Percentiles rank a stretch among this genome's conserved stretches.
Evolutionary conservation across 345 rosid genomes (phyloP).

Genomic region (Eutrema heterophyllum): DNA sequence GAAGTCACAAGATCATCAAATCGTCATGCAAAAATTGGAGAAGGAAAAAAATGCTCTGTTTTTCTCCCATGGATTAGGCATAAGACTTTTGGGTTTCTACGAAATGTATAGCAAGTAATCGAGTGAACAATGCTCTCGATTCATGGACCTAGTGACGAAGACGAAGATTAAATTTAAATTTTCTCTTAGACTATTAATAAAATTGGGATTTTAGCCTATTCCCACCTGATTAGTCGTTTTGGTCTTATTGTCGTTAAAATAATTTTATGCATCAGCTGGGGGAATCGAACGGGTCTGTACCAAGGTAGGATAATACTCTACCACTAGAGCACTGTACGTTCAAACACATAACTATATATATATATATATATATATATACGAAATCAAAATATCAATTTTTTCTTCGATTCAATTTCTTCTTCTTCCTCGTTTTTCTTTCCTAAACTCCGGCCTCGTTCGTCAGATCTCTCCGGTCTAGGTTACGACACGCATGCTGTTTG

Average conservation of each 20-base stretch:
- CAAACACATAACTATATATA: no score
- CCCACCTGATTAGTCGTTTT: no score
- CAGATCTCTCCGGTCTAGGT: slow-evolving; percentile 4
- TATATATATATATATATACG: no score
- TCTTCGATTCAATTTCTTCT: no score
- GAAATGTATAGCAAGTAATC: slow-evolving; percentile 10
- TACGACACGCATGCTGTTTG: slow-evolving; percentile 30
- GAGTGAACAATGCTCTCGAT: slow-evolving; percentile 6
- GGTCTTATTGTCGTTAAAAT: no score
- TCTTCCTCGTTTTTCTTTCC: slow-evolving; percentile 14
- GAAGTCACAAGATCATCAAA: neutral
- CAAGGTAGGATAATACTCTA: no score
- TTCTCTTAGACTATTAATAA: neutral
- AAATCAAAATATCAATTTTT: no score
- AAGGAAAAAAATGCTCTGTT: neutral
- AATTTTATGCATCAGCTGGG: no score
- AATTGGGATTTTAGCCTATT: no score
- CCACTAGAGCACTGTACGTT: no score
- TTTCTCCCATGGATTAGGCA: slow-evolving; percentile 16
- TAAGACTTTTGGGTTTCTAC: neutral
- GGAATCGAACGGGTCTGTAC: no score
- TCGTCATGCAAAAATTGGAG: neutral
- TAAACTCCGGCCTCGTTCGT: slow-evolving; percentile 1
- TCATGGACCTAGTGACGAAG: neutral
- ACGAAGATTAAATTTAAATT: slow-evolving; percentile 1